A percentile compares a stretch with the other conserved stretches of the same genome.
phyloP scores from a whole-genome alignment of 2,329 filamentous ascomycete species.

The Dactylellina leptospora region DNA sequence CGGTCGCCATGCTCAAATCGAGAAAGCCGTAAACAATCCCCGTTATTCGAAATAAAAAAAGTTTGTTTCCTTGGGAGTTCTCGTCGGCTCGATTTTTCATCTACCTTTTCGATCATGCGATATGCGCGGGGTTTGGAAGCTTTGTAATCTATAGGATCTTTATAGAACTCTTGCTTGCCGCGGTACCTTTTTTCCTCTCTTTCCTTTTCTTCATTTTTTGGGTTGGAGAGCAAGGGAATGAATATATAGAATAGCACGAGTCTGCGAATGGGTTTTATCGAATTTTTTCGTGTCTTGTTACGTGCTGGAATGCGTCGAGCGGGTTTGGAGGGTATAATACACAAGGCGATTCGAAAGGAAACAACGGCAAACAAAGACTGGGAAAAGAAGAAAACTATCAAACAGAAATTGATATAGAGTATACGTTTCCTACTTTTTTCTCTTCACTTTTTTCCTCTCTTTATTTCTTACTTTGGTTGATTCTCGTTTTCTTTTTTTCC shows the following conservation, averaged over 20 bases:
- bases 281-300: neutral
- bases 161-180: conserved; percentile 36
- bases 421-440: neutral
- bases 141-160: conserved; percentile 41
- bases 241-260: neutral
- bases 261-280: neutral
- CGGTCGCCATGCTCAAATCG: conserved; percentile 35
- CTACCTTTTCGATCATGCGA: neutral
- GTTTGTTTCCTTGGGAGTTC: neutral
- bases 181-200: neutral
- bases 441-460: neutral
- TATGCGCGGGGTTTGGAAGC: conserved; percentile 11
- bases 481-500: neutral
- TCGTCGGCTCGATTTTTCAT: neutral
- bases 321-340: neutral
- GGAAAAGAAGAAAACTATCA: neutral
- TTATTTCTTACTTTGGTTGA: neutral
- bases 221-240: neutral
- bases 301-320: neutral
- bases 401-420: neutral
- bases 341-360: neutral
- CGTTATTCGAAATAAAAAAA: conserved; percentile 1
- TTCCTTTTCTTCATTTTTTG: neutral
- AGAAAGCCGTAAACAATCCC: conserved; percentile 22
- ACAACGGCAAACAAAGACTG: neutral